Conservation (phyloP, 2,329 filamentous ascomycete species). For the Pyricularia sp. region DNA sequence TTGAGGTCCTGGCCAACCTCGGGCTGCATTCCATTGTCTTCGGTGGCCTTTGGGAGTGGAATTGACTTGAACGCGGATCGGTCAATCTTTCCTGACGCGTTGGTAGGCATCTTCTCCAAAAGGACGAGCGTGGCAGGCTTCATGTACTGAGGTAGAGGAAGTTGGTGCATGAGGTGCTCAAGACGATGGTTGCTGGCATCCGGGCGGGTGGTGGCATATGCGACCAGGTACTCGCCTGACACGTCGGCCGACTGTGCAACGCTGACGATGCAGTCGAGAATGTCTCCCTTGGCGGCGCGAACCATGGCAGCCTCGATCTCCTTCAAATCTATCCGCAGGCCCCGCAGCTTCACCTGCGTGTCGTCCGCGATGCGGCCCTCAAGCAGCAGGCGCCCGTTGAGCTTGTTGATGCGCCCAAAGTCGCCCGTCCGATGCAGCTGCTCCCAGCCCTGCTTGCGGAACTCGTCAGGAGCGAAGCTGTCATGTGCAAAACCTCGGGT, state of each 20-base stretch:
- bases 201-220: not conserved
- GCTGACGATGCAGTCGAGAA: not conserved
- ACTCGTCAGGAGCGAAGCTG: not conserved
- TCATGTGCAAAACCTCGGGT: not conserved
- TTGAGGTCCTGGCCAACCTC: not conserved
- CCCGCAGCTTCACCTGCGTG: constrained; percentile 29
- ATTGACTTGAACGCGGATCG: not conserved
- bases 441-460: not conserved
- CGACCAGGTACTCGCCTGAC: not conserved
- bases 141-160: constrained; percentile 1
- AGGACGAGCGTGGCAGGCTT: not conserved
- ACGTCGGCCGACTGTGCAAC: not conserved
- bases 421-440: not conserved
- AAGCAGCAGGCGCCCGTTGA: constrained; percentile 18
- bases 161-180: not conserved
- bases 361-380: constrained; percentile 26
- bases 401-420: not conserved
- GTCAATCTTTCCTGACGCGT: not conserved
- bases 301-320: constrained; percentile 1
- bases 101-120: not conserved
- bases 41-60: not conserved
- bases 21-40: not conserved
- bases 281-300: not conserved
- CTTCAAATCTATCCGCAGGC: not conserved
- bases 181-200: not conserved